phyloP scores from a whole-genome alignment of 164 flowering plant species.

The Tetracentron sinense region DNA sequence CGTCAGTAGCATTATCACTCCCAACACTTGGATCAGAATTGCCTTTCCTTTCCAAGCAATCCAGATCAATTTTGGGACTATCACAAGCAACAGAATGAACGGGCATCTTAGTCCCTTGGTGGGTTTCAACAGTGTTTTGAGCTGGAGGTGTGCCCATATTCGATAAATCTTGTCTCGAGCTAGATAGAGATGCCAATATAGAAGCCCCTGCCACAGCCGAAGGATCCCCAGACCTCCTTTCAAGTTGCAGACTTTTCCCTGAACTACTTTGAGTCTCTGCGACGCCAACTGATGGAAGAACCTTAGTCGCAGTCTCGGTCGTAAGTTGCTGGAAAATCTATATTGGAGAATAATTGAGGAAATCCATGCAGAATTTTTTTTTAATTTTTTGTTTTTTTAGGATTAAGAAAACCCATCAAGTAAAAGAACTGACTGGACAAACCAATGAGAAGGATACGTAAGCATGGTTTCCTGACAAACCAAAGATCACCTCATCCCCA shows the following conservation, averaged over 20 bases:
- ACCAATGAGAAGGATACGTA: conserved; percentile 65
- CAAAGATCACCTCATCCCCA: conserved; percentile 83
- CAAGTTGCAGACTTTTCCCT: conserved; percentile 50
- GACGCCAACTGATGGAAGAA: conserved; percentile 33
- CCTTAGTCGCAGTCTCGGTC: conserved; percentile 34
- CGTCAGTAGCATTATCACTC: conserved; percentile 48
- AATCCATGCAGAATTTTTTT: no score
- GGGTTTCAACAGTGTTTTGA: conserved; percentile 37
- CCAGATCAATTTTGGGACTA: conserved; percentile 47
- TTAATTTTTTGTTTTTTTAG: no score
- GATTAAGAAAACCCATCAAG: not conserved
- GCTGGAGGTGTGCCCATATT: conserved; percentile 49
- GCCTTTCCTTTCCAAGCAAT: conserved; percentile 43
- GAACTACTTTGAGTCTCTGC: conserved; percentile 37
- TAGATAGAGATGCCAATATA: conserved; percentile 77
- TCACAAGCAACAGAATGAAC: conserved; percentile 41
- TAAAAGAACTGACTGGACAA: not conserved
- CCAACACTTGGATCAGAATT: conserved; percentile 36
- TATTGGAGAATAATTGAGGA: conserved; percentile 35
- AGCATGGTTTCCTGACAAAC: conserved; percentile 58
- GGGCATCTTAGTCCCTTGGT: conserved; percentile 40
- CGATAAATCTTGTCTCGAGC: conserved; percentile 48
- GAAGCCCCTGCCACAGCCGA: conserved; percentile 82
- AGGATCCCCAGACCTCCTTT: conserved; percentile 63
- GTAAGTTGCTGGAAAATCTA: conserved; percentile 72